Conservation (phyloP, 495 filamentous ascomycete genomes). For the Penicillium malachiteum region DNA sequence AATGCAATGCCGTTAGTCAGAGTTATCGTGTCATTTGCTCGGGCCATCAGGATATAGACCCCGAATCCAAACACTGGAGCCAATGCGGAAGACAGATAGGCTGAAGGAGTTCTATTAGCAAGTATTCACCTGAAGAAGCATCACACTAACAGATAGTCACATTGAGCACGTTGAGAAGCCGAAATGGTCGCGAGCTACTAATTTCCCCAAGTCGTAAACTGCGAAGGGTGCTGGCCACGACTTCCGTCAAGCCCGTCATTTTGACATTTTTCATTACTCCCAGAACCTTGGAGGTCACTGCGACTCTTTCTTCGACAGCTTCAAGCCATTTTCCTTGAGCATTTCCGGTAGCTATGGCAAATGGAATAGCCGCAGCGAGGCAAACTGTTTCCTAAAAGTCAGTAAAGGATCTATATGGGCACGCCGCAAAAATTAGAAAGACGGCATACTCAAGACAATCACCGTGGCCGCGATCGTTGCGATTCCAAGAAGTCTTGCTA, state of each 20-base stretch:
- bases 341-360: constrained; percentile 17
- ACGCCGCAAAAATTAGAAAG: not conserved
- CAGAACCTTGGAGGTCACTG: constrained; percentile 49
- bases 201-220: constrained; percentile 20
- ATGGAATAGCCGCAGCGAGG: constrained; percentile 18
- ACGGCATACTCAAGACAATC: constrained; percentile 41
- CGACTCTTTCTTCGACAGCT: constrained; percentile 53
- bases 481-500: constrained; percentile 51
- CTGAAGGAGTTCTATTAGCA: constrained; percentile 10
- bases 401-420: not conserved
- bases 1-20: constrained; percentile 24
- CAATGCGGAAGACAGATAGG: constrained; percentile 18
- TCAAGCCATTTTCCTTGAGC: constrained; percentile 45
- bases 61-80: constrained; percentile 26
- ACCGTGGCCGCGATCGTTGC: constrained; percentile 44
- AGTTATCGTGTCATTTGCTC: constrained; percentile 13
- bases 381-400: constrained; percentile 17
- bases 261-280: constrained; percentile 58
- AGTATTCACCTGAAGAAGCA: not conserved
- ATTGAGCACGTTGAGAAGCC: constrained; percentile 12
- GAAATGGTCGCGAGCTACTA: constrained; percentile 11
- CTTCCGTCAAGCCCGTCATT: constrained; percentile 53
- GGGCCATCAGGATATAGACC: constrained; percentile 18
- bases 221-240: constrained; percentile 34
- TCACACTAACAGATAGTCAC: constrained; percentile 16